These are phyloP conservation scores for Rhizopus sp. DNA, from an alignment of 371 early-diverging fungal genomes.

Conservation along the genomic window DNA sequence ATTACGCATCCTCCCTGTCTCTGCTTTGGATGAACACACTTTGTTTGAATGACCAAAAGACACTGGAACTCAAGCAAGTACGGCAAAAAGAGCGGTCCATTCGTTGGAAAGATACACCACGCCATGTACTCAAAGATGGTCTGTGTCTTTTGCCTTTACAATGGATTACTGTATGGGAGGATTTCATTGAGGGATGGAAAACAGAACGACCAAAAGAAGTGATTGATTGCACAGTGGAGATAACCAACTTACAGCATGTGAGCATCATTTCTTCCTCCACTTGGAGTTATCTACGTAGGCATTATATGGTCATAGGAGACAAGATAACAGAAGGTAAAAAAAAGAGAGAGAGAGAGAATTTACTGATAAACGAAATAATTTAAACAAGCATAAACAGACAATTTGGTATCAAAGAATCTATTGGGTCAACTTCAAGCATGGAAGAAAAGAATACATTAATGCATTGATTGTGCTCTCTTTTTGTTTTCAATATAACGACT, in stretches of 20 bases:
- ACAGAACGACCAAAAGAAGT: background rate
- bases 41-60: background rate
- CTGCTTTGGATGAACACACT: background rate
- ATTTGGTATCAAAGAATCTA: conserved; percentile 1
- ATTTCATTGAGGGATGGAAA: background rate
- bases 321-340: background rate
- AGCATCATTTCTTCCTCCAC: background rate
- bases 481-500: conserved; percentile 30
- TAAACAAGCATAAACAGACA: background rate
- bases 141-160: background rate
- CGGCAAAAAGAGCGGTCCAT: background rate
- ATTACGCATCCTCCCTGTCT: background rate
- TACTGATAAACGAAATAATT: background rate
- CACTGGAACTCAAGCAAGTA: background rate
- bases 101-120: background rate
- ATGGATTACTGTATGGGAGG: background rate
- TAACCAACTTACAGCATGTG: background rate
- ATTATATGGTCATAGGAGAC: background rate
- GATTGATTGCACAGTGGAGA: background rate
- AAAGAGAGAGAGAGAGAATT: background rate
- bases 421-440: no score
- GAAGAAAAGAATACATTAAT: conserved; percentile 16
- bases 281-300: background rate
- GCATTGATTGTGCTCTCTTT: conserved; percentile 48
- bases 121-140: background rate